Base-by-base conservation (phyloP, 2,329 filamentous ascomycete species). In the Cladophialophora bantiana region DNA sequence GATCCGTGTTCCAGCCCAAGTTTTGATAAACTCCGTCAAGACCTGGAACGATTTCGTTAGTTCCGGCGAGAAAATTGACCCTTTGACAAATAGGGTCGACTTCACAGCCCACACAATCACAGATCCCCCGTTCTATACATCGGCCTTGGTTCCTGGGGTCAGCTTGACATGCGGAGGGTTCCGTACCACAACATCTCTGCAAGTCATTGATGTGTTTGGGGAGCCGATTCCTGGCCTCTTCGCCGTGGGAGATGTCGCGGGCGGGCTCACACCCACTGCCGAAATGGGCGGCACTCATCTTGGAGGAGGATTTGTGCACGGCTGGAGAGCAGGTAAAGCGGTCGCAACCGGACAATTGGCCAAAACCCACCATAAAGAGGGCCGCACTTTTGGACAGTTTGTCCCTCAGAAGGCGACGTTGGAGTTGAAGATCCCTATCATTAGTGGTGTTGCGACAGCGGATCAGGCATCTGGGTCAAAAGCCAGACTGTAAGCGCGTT, bases 271-370 rank as follows among this genome's bases (percentile, higher is more conserved):
- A n/a, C 52, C 53, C 7, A 56, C 60, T 10, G 60, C 60, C 6
- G 60, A 63, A 15, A 63, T 63, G 60, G 60, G 60, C 12, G 60
- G 60, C 10, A 63, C 60, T 20, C 60, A 63, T 42, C 53, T 63
- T 5, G 61, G 61, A 20, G 61, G 61, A 15, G 52, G 61, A 6
- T 58, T 64, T 50, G 61, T 57, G 31, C 40, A 38, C 38, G 62
- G 54, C 9, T 64, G 62, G 62, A 26, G 54, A 18, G 62, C 62
- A 10, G 62, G 62, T 9, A 50, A 40, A n/a, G 62, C 62, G 1
- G 62, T 35, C 1, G 38, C 54, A 26, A 59, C 54, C 15, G 50
- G 62, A 40, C 26, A 59, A 26, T 36, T 59, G 40, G 32, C 13
- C 1, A 13, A 58, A 31, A 52, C 1, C 42, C 62, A 59, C 40